These are phyloP conservation scores for Penstemon newberryi DNA, from an alignment of 257 asterid genomes.

Conservation along the genomic window DNA sequence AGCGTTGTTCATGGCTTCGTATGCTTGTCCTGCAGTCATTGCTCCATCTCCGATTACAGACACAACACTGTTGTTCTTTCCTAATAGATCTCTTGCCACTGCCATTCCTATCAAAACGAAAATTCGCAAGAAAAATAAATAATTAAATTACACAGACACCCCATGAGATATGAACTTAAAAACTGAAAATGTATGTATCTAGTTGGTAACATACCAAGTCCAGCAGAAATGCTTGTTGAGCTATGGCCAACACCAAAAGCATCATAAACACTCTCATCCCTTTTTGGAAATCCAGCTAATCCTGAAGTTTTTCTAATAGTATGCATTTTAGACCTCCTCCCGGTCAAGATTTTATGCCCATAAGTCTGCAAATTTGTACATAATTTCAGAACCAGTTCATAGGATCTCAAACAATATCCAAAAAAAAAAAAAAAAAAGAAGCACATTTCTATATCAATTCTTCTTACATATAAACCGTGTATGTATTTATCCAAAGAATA, in stretches of 20 bases:
- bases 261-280: conserved; percentile 77
- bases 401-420: too few species aligned
- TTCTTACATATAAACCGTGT: too few species aligned
- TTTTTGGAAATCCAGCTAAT: conserved; percentile 69
- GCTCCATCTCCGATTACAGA: conserved; percentile 82
- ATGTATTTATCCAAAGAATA: too few species aligned
- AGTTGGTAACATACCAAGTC: conserved; percentile 48
- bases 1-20: conserved; percentile 85
- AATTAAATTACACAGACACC: not conserved
- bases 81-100: conserved; percentile 67
- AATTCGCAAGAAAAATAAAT: not conserved
- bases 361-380: conserved; percentile 48
- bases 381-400: not conserved
- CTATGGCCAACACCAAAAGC: conserved; percentile 87
- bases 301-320: conserved; percentile 67
- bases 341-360: conserved; percentile 75
- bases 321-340: conserved; percentile 75
- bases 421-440: not conserved
- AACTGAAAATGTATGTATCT: not conserved
- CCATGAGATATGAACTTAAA: not conserved
- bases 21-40: conserved; percentile 87
- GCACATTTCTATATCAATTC: too few species aligned
- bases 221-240: conserved; percentile 86
- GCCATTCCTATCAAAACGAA: conserved; percentile 60
- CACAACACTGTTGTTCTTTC: conserved; percentile 63